phyloP scores from a whole-genome alignment of 768 basidiomycete genomes.

The Naganishia onofrii region DNA sequence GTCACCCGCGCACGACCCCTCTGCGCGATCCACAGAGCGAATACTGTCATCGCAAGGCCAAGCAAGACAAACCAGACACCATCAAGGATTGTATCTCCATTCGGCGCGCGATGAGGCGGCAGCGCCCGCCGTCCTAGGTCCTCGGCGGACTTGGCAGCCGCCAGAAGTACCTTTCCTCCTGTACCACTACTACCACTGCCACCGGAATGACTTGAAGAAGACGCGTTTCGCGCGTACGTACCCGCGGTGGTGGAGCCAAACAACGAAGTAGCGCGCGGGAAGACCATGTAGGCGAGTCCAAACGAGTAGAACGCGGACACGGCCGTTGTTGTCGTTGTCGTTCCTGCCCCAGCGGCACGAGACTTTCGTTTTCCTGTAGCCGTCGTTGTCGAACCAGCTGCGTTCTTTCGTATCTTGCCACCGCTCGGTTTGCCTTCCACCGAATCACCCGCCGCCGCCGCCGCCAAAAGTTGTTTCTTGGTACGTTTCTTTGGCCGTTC shows the following conservation, averaged over 20 bases:
- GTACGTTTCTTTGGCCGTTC: conserved; percentile 29
- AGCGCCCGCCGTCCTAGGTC: conserved; percentile 18
- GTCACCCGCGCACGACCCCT: background rate
- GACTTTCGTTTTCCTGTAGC: background rate
- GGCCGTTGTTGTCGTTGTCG: background rate
- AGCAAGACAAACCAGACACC: conserved; percentile 45
- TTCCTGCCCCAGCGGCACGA: background rate
- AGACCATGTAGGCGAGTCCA: conserved; percentile 30
- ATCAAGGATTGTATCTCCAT: conserved; percentile 40
- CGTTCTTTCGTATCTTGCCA: background rate
- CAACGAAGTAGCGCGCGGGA: conserved; percentile 24
- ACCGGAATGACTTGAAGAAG: conserved; percentile 1
- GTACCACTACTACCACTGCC: background rate
- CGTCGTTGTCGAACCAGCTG: background rate
- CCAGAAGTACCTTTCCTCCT: background rate
- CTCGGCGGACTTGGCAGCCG: conserved; percentile 5
- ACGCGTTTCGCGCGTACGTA: background rate
- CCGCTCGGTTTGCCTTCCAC: background rate
- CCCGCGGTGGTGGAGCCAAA: background rate
- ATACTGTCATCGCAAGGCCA: conserved; percentile 36
- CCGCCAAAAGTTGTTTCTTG: no score
- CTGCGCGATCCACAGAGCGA: conserved; percentile 38
- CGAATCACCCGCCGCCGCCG: no score
- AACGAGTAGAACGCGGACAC: conserved; percentile 29
- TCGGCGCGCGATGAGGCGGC: background rate